Conservation (phyloP, 306 rosid species). For the Corylus avellana region DNA sequence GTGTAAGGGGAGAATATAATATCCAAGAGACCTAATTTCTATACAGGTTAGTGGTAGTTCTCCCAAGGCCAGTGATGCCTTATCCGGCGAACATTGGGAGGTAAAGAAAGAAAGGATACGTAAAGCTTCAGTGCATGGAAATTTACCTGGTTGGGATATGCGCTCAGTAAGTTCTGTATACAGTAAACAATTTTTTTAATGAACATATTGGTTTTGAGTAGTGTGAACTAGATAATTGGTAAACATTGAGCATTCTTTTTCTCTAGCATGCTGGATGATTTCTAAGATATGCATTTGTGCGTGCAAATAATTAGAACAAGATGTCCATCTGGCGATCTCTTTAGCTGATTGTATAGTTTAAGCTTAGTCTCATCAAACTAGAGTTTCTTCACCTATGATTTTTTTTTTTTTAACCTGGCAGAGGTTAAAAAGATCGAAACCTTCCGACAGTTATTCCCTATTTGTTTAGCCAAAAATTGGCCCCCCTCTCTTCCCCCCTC, state of each 20-base stretch:
- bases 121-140: conserved; percentile 71
- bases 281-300: conserved; percentile 1
- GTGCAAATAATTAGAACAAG: neutral
- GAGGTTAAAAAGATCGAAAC: neutral
- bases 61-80: conserved; percentile 92
- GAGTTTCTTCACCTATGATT: neutral
- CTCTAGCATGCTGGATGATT: neutral
- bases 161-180: conserved; percentile 70
- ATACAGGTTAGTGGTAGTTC: conserved; percentile 75
- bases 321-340: neutral
- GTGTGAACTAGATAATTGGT: neutral
- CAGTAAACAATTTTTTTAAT: neutral
- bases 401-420: neutral
- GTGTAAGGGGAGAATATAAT: conserved; percentile 16
- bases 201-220: neutral
- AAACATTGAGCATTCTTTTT: neutral
- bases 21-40: conserved; percentile 17
- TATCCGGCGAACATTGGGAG: conserved; percentile 98
- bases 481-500: too few relatives aligned
- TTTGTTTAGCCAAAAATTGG: too few relatives aligned
- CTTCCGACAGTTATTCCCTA: conserved; percentile 13
- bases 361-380: neutral
- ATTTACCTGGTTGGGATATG: conserved; percentile 87
- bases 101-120: conserved; percentile 87
- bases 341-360: neutral